Evolutionary conservation across 2,329 filamentous ascomycete species (phyloP), one percentile per base, ranked within the genome.

Genomic region (Cucurbitaria berberidis): DNA sequence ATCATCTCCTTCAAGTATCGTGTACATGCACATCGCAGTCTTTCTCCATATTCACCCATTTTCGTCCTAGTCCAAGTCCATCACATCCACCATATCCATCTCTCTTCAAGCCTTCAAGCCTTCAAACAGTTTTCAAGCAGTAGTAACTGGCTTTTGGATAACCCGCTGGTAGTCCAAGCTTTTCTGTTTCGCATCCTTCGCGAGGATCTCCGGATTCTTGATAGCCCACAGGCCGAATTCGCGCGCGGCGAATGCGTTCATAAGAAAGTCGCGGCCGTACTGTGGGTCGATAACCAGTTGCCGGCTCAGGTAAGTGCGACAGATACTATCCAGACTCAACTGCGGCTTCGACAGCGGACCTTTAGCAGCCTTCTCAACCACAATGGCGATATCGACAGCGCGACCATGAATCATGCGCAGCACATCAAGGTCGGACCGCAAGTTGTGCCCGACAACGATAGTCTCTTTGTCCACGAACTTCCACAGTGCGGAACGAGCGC

Each of bases 171-270:
- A 72, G 6, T 69, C 70, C 24, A 59, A 24, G 16, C 63, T 62
- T 55, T 62, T 71, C 48, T 62, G 51, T 42, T 48, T 67, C 3
- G 69, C 78, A 74, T 77, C 78, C 16, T 39, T 64, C 3, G 62
- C 53, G 8, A 82, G 66, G 11, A 53, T 55, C 1, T 73, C 65
- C 2, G 66, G 67, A n/a, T 80, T 72, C 50, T 68, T 70, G n/a
- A 80, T 59, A 49, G 74, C 78, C 72, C 74, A 81, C 2, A 84
- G 63, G 5, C 77, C 72, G 41, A 84, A 60, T 60, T 84, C 81
- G 7, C 82, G 74, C 0, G 77, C 72, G 0, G 82, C 81, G 29
- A 80, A 73, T 0, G 80, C 77, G 67, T 83, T 79, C 60, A 83
- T 80, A 5, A 84, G 57, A 41, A 76, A 77, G 63, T 81, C 76